These are phyloP conservation scores for Acarospora socialis DNA, from an alignment of 2,329 filamentous ascomycete genomes.

Conservation along the genomic window DNA sequence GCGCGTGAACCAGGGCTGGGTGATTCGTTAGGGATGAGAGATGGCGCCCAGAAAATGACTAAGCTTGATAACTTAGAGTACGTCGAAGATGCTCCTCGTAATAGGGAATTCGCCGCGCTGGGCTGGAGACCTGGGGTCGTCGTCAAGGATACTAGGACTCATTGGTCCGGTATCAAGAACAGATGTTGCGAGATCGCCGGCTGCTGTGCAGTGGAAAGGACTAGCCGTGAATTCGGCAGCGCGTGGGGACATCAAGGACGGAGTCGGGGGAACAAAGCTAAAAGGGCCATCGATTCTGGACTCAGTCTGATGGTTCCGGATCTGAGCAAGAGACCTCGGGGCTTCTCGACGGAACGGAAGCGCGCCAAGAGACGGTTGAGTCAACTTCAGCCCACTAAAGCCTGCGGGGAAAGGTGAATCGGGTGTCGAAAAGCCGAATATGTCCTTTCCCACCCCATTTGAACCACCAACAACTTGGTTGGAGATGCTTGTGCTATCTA, in stretches of 20 bases:
- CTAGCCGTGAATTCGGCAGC: slow-evolving; percentile 29
- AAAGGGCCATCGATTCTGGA: too few species aligned
- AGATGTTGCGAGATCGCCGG: slow-evolving; percentile 21
- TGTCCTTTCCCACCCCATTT: too few species aligned
- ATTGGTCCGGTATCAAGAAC: slow-evolving; percentile 12
- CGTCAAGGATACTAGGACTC: slow-evolving; percentile 16
- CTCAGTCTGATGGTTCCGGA: slow-evolving; percentile 4
- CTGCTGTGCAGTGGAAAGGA: slow-evolving; percentile 22
- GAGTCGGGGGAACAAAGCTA: slow-evolving; percentile 21
- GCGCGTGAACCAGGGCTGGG: too few species aligned
- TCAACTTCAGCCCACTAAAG: slow-evolving; percentile 9
- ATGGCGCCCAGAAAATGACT: too few species aligned
- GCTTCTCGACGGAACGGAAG: slow-evolving; percentile 6
- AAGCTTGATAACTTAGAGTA: too few species aligned
- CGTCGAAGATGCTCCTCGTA: slow-evolving; percentile 36
- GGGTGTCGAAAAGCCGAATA: background rate
- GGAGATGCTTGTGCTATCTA: too few species aligned
- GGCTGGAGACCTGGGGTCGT: slow-evolving; percentile 36
- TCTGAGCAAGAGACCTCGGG: slow-evolving; percentile 4
- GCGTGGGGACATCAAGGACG: slow-evolving; percentile 30
- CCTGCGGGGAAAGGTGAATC: slow-evolving; percentile 8
- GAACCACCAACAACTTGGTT: too few species aligned
- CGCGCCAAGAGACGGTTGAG: slow-evolving; percentile 7
- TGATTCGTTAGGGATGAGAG: too few species aligned
- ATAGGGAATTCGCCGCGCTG: slow-evolving; percentile 35